Evolutionary conservation across 148 eudicot species (phyloP).

Genomic region (Chenopodium quinoa): DNA sequence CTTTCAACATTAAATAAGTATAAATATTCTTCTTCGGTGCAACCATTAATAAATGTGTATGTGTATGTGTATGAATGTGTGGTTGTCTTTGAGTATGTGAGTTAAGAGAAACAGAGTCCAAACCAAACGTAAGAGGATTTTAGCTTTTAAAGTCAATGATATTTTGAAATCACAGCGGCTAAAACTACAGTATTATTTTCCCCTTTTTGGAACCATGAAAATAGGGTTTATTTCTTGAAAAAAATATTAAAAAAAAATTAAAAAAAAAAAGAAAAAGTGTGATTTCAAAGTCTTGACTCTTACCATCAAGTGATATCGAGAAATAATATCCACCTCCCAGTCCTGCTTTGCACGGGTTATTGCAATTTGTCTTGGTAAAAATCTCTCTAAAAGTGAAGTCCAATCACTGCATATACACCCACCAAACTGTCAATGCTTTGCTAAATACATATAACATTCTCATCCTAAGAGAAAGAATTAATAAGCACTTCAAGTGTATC

Average conservation of each 20-base stretch:
- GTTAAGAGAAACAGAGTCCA: neutral
- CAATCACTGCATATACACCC: slow-evolving; percentile 65
- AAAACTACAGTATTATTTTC: neutral
- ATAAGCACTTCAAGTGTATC: neutral
- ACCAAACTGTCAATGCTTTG: slow-evolving; percentile 13
- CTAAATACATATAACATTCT: neutral
- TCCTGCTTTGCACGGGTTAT: slow-evolving; percentile 86
- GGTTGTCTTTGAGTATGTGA: neutral
- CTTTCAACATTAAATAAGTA: no score
- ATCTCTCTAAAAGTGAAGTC: slow-evolving; percentile 87
- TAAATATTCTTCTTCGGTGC: neutral
- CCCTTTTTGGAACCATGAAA: neutral
- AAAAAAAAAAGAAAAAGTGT: neutral
- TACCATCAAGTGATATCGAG: slow-evolving; percentile 85
- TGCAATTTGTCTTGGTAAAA: slow-evolving; percentile 89
- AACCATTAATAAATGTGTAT: neutral
- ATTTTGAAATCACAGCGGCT: neutral
- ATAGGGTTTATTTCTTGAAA: neutral
- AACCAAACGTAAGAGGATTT: neutral
- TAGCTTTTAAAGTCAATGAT: neutral
- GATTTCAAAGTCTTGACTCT: slow-evolving; percentile 7
- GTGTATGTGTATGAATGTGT: neutral
- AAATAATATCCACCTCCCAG: slow-evolving; percentile 85
- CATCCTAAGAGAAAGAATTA: slow-evolving; percentile 9
- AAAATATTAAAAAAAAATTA: neutral